phyloP scores from a whole-genome alignment of 495 filamentous ascomycete species.

The Hyphodiscus hymeniophilus region DNA sequence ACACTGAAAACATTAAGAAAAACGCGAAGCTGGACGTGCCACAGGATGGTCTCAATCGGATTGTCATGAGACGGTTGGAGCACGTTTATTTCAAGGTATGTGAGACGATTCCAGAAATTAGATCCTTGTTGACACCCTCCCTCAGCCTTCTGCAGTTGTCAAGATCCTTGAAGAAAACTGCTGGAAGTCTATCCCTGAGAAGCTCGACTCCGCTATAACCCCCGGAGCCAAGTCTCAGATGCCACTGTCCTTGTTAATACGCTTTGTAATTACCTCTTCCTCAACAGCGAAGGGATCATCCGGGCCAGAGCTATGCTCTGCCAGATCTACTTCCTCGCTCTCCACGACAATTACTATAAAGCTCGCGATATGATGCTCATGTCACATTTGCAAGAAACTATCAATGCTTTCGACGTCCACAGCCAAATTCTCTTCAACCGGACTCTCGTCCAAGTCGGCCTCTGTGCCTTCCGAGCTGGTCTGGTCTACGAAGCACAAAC shows the following conservation, averaged over 20 bases:
- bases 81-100: slow-evolving; percentile 96
- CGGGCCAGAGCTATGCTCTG: slow-evolving; percentile 95
- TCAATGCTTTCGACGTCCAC: slow-evolving; percentile 87
- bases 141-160: slow-evolving; percentile 78
- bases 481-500: slow-evolving; percentile 96
- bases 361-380: slow-evolving; percentile 98
- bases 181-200: slow-evolving; percentile 72
- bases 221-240: slow-evolving; percentile 56
- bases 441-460: slow-evolving; percentile 92
- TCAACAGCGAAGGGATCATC: slow-evolving; percentile 88
- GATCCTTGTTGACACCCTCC: slow-evolving; percentile 22
- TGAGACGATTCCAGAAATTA: no score
- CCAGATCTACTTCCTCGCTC: slow-evolving; percentile 95
- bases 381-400: slow-evolving; percentile 97
- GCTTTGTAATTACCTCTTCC: slow-evolving; percentile 91
- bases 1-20: slow-evolving; percentile 71
- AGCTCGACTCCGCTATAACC: slow-evolving; percentile 72
- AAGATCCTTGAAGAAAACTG: slow-evolving; percentile 84
- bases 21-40: slow-evolving; percentile 62
- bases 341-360: slow-evolving; percentile 95
- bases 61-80: slow-evolving; percentile 89
- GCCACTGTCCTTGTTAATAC: slow-evolving; percentile 70
- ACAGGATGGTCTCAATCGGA: slow-evolving; percentile 79
- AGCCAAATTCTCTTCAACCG: slow-evolving; percentile 99
- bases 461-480: slow-evolving; percentile 95